These are phyloP conservation scores for Globisporangium carolinianum DNA, from an alignment of 352 stramenopile genomes.

Conservation along the genomic window DNA sequence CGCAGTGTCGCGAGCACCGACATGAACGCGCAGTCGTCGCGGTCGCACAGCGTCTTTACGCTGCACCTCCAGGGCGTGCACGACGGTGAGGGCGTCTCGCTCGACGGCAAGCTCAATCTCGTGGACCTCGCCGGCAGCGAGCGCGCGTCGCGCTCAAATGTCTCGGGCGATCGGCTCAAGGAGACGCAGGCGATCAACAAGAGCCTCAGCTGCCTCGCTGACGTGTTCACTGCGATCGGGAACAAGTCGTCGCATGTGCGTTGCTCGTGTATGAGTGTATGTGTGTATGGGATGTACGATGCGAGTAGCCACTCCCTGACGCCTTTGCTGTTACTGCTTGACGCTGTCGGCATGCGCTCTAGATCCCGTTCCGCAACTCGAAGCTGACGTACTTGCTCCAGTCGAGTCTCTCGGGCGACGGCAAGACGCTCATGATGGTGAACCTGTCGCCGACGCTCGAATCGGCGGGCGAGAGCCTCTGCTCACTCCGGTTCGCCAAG, in stretches of 20 bases:
- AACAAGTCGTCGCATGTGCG: conserved; percentile 92
- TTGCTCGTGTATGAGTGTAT: no score
- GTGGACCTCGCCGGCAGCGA: conserved; percentile 94
- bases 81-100: conserved; percentile 83
- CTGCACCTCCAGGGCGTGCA: conserved; percentile 87
- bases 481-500: conserved; percentile 96
- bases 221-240: conserved; percentile 97
- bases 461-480: conserved; percentile 96
- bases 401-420: conserved; percentile 96
- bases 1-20: conserved; percentile 94
- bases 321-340: no score
- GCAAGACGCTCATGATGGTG: conserved; percentile 99
- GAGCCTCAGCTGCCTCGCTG: conserved; percentile 95
- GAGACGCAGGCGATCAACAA: conserved; percentile 99
- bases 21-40: conserved; percentile 98
- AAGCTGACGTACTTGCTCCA: conserved; percentile 99
- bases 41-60: conserved; percentile 97
- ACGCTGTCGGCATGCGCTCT: no score
- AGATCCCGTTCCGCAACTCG: conserved; percentile 97
- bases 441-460: conserved; percentile 95
- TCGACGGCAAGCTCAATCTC: conserved; percentile 94
- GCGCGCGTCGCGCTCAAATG: conserved; percentile 90
- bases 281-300: no score
- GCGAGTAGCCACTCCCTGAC: no score
- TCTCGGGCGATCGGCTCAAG: conserved; percentile 90